Base-by-base conservation (phyloP, 352 stramenopile species). In the Globisporangium yorkense region DNA sequence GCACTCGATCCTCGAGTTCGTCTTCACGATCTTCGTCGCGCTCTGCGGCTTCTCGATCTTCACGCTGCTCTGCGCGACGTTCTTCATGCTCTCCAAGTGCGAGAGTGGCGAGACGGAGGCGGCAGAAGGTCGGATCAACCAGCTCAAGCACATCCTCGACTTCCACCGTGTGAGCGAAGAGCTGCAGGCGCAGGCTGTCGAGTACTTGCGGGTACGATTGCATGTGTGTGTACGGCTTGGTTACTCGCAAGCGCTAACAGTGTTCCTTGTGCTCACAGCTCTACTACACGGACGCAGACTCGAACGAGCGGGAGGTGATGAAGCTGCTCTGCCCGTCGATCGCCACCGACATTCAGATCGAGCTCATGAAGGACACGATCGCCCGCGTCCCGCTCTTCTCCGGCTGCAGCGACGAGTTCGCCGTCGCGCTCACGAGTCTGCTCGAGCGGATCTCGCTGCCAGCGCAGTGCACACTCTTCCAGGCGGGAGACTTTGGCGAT, bases 21-120 rank as follows among this genome's bases (percentile, higher is more conserved):
- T 86, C 10, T 92, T 90, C 58, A 89, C 76, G 1, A 74, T 79
- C 4, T 57, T 75, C 27, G 80, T 92, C n/a, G 81, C 77, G 1
- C 53, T 81, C 2, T 77, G 80, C 41, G 82, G 80, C 0, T 90
- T 92, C 48, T 78, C 77, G 5, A 62, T 90, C 52, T 92, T 90
- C 57, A 87, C 76, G 13, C 72, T 67, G 0, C 69, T 90, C 20
- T 87, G 81, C 3, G 78, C 78, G 0, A 92, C 79, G 24, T 80
- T 92, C 49, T 92, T 92, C 57, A 84, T 87, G 44, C 77, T 90
- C 31, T 92, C 83, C 29, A 89, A 88, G 56, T 89, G 82, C 39
- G 73, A 90, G 62, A 87, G 78, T 45, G 77, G 81, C 2, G 74
- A 80, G 12, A 68, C 67, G 0, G 82, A 90, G 54, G 67, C 70